Base-by-base conservation (phyloP, 176 grass and related monocot genomes). In the Rhynchospora breviuscula region DNA sequence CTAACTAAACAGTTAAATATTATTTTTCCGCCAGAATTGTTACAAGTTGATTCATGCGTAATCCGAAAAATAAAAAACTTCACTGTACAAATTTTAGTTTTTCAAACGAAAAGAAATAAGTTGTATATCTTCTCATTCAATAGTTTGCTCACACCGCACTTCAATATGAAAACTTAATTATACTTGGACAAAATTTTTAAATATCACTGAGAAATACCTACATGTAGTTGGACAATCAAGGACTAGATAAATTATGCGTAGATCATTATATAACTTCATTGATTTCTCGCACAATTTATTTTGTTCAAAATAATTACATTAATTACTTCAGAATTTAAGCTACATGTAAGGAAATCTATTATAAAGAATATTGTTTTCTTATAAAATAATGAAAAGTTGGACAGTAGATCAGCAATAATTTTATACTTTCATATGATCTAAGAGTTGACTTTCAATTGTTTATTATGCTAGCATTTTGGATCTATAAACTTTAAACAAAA, bases 371-470 rank as follows among this genome's bases (percentile, higher is more conserved):
- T 23, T 12, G 44, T 47, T 71, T 71, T 19, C 26, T 13, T 0
- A 25, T 3, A 51, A 51, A 23, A 10, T 7, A 74, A 74, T 74
- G 43, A 49, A n/a, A 51, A 5, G 31, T 67, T 18, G n/a, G 43
- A 7, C 23, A 23, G 1, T 43, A 14, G 4, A 33, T 79, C 5
- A 26, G n/a, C 63, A 61, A 8, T 81, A 17, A 25, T 40, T 81
- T 81, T 9, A 3, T 81, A 23, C 12, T 67, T 81, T 43, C 22
- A 25, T 48, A 52, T 67, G 19, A 8, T 67, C 15, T 35, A 15
- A 40, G 15, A 67, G 80, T 82, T 82, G 80, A 82, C 80, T 82
- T 79, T 52, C 79, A 52, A 10, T 33, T 10, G 60, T 79, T 61
- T 8, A 40, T 15, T 54, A 8, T 82, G 44, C 29, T 15, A 82